phyloP scores from a whole-genome alignment of 805 yeast genomes.

The Cyberlindnera japonica region DNA sequence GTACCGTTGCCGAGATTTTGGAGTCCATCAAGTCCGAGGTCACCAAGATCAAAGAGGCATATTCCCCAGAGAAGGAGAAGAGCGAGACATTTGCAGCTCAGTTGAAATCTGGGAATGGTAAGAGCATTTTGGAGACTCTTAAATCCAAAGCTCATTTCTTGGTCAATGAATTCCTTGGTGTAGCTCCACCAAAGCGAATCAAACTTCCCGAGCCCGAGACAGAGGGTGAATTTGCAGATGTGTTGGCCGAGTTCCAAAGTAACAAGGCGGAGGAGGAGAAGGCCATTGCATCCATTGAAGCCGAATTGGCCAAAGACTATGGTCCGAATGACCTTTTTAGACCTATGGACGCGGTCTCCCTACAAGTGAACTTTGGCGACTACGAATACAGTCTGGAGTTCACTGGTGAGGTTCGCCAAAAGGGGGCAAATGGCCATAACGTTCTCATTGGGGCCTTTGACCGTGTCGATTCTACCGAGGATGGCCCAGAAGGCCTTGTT shows the following conservation, averaged over 20 bases:
- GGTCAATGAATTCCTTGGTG: constrained; percentile 24
- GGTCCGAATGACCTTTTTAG: constrained; percentile 68
- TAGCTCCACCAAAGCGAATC: constrained; percentile 13
- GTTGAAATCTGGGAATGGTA: constrained; percentile 2
- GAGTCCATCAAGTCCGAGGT: constrained; percentile 4
- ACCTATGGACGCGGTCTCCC: constrained; percentile 48
- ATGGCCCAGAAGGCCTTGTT: constrained; percentile 31
- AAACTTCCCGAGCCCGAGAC: constrained; percentile 8
- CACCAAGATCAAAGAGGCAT: not conserved
- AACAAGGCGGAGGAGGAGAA: constrained; percentile 1
- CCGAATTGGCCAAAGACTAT: constrained; percentile 29
- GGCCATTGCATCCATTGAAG: constrained; percentile 4
- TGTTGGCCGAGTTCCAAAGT: constrained; percentile 10
- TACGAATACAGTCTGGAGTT: constrained; percentile 65
- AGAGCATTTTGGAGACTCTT: constrained; percentile 9
- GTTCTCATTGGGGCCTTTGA: constrained; percentile 48
- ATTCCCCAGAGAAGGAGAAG: not conserved
- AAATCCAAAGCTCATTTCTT: constrained; percentile 11
- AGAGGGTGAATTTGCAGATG: constrained; percentile 18
- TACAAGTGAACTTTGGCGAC: constrained; percentile 54
- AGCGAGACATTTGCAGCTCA: not conserved
- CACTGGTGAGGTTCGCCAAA: constrained; percentile 55
- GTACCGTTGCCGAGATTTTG: not conserved
- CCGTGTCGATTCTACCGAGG: constrained; percentile 27
- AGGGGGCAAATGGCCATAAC: constrained; percentile 39